Evolutionary conservation across 306 rosid genomes (phyloP).

Genomic region (Castanospermum australe): DNA sequence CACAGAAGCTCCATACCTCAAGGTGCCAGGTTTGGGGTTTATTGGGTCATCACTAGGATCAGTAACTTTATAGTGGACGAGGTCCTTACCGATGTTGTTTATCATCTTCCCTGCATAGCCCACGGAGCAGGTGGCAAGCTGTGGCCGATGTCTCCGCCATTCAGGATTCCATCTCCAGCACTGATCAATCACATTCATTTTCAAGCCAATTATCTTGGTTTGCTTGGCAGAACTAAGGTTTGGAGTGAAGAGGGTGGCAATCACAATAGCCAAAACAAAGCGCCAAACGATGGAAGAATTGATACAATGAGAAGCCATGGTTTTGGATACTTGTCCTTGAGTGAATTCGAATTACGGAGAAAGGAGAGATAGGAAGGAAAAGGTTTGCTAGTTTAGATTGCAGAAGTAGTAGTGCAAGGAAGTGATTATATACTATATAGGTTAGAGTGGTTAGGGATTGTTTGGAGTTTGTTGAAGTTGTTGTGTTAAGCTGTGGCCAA

Average conservation of each 20-base stretch:
- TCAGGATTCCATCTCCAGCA: conserved; percentile 35
- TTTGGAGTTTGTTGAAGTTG: conserved; percentile 10
- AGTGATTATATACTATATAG: conserved; percentile 19
- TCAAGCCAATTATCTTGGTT: background rate
- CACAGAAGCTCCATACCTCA: conserved; percentile 36
- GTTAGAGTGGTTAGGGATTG: background rate
- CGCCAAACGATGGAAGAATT: background rate
- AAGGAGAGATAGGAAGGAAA: background rate
- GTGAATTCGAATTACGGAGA: background rate
- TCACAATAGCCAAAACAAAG: background rate
- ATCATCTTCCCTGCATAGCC: conserved; percentile 39
- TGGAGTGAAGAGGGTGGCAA: background rate
- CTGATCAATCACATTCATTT: conserved; percentile 36
- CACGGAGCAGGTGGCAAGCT: conserved; percentile 29
- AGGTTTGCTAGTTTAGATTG: background rate
- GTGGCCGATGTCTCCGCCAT: conserved; percentile 24
- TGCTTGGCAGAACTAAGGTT: background rate
- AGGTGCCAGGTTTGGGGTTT: conserved; percentile 20
- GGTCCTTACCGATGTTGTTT: conserved; percentile 18
- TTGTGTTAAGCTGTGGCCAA: background rate
- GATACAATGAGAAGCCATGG: background rate
- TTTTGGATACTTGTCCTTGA: background rate
- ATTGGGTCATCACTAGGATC: conserved; percentile 29
- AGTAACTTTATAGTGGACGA: conserved; percentile 34
- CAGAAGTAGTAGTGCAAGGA: background rate